Evolutionary conservation across 177 flowering plant species (phyloP).

Genomic region (Vitis hybrid): DNA sequence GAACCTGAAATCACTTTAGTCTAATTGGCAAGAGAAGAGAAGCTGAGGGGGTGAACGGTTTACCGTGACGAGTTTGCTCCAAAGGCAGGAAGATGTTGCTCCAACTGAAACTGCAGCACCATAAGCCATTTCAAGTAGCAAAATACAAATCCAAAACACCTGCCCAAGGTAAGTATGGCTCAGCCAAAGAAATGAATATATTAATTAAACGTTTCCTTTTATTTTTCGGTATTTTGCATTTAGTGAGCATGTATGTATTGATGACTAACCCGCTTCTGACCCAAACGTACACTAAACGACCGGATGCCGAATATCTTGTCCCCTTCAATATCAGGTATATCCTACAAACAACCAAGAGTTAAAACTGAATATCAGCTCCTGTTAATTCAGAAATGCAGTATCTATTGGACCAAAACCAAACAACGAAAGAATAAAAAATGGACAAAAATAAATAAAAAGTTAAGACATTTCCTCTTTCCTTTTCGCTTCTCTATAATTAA

Average conservation of each 20-base stretch:
- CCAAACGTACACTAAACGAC: constrained; percentile 82
- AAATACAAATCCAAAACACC: constrained; percentile 96
- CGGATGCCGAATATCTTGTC: constrained; percentile 82
- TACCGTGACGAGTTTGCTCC: constrained; percentile 87
- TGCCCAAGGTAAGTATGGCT: constrained; percentile 22
- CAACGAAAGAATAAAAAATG: background rate
- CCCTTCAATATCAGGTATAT: constrained; percentile 95
- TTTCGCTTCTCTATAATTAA: background rate
- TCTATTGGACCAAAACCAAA: background rate
- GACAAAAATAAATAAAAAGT: background rate
- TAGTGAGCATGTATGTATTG: background rate
- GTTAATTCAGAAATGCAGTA: background rate
- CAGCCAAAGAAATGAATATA: background rate
- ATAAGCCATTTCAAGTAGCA: constrained; percentile 85
- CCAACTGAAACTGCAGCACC: constrained; percentile 72
- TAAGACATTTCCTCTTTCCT: background rate
- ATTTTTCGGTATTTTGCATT: background rate
- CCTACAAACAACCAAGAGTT: constrained; percentile 41
- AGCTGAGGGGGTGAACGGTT: constrained; percentile 1
- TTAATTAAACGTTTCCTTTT: background rate
- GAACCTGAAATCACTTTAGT: too few relatives aligned
- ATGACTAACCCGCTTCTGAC: constrained; percentile 77
- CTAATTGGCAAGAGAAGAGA: background rate
- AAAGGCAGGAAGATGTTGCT: constrained; percentile 49
- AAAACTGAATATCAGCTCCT: background rate